These are phyloP conservation scores for Tilletia setariae DNA, from an alignment of 1,284 basidiomycete genomes.

Conservation along the genomic window DNA sequence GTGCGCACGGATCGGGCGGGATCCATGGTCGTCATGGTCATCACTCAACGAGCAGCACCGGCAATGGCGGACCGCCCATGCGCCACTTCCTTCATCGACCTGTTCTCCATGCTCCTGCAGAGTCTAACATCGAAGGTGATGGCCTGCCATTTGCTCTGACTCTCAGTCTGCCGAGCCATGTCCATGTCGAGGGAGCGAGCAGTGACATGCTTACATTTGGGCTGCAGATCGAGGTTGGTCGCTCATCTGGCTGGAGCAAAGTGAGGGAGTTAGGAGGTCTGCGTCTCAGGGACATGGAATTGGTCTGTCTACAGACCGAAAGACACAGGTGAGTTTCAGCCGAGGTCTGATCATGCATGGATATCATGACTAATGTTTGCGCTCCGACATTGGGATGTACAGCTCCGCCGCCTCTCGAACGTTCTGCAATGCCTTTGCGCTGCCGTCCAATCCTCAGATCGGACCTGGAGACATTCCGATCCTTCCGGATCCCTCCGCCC, in stretches of 20 bases:
- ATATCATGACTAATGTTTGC: neutral
- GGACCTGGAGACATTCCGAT: slow-evolving; percentile 35
- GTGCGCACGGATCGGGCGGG: neutral
- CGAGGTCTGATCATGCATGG: neutral
- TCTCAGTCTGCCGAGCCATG: slow-evolving; percentile 50
- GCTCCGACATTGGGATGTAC: neutral
- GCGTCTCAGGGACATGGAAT: slow-evolving; percentile 51
- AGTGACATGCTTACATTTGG: slow-evolving; percentile 49
- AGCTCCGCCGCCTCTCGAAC: slow-evolving; percentile 48
- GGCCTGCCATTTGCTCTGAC: slow-evolving; percentile 47
- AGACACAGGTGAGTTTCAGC: slow-evolving; percentile 30
- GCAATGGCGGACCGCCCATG: slow-evolving; percentile 27
- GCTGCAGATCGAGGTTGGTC: slow-evolving; percentile 51
- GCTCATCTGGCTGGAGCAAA: slow-evolving; percentile 36
- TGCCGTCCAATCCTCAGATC: slow-evolving; percentile 29
- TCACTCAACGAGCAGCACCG: neutral
- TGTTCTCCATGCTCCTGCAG: slow-evolving; percentile 38
- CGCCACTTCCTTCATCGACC: slow-evolving; percentile 51
- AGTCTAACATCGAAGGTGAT: slow-evolving; percentile 34
- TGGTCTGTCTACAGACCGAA: slow-evolving; percentile 51
- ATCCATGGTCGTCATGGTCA: neutral
- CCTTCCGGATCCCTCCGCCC: slow-evolving; percentile 16
- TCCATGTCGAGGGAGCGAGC: slow-evolving; percentile 36
- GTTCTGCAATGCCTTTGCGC: slow-evolving; percentile 45
- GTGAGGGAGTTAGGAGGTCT: slow-evolving; percentile 42